These are phyloP conservation scores for Pinus taeda DNA, from an alignment of 75 land plant species.

Conservation along the genomic window DNA sequence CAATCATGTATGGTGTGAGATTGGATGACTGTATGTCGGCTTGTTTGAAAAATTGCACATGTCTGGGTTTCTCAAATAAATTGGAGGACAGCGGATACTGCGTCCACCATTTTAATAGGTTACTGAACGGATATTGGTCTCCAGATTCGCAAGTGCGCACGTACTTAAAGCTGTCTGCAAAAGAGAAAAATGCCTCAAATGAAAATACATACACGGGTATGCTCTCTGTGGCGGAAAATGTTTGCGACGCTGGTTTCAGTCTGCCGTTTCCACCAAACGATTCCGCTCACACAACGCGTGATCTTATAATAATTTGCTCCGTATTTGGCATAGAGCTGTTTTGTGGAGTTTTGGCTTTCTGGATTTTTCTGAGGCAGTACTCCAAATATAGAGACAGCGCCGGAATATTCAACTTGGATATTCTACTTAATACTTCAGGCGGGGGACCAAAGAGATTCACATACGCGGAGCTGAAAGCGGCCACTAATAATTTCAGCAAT, in stretches of 20 bases:
- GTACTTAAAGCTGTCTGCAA: constrained; percentile 25
- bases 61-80: constrained; percentile 35
- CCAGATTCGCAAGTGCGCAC: constrained; percentile 22
- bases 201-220: constrained; percentile 22
- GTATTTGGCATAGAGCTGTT: constrained; percentile 30
- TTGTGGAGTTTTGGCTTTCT: constrained; percentile 26
- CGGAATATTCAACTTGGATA: constrained; percentile 27
- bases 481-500: constrained; percentile 41
- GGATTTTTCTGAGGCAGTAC: constrained; percentile 29
- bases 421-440: constrained; percentile 15
- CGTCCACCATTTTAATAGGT: not conserved
- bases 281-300: constrained; percentile 25
- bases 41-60: constrained; percentile 17
- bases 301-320: constrained; percentile 19
- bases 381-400: constrained; percentile 39
- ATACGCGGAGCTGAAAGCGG: constrained; percentile 41
- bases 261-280: constrained; percentile 27
- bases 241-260: constrained; percentile 24
- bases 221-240: constrained; percentile 19
- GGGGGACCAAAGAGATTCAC: constrained; percentile 53
- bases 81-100: constrained; percentile 27
- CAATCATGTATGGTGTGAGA: not conserved
- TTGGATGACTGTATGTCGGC: constrained; percentile 14
- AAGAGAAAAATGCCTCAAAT: constrained; percentile 12
- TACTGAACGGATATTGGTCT: constrained; percentile 47